Percentiles rank a stretch among this genome's conserved stretches.
Evolutionary conservation across 1,139 yeast genomes (phyloP).

Genomic region (Yamadazyma triangularis): DNA sequence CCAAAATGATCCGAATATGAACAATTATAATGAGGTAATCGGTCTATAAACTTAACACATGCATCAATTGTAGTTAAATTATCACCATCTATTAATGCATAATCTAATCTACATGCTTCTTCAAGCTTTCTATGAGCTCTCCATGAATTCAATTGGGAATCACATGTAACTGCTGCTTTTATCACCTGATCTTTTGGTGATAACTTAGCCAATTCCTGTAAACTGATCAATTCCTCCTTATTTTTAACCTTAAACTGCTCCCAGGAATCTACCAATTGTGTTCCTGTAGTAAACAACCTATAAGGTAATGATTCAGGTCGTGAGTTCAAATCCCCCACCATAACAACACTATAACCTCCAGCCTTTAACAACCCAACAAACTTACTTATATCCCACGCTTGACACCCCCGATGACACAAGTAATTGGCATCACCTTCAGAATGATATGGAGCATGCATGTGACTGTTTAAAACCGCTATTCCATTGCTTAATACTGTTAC

Average conservation of each 20-base stretch:
- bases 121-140: slow-evolving; percentile 53
- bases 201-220: slow-evolving; percentile 45
- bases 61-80: slow-evolving; percentile 54
- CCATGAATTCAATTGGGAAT: slow-evolving; percentile 85
- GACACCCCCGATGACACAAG: slow-evolving; percentile 85
- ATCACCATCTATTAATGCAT: slow-evolving; percentile 68
- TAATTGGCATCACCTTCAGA: slow-evolving; percentile 82
- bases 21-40: slow-evolving; percentile 52
- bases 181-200: slow-evolving; percentile 64
- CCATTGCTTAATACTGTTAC: slow-evolving; percentile 63
- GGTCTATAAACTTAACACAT: slow-evolving; percentile 68
- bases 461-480: slow-evolving; percentile 81
- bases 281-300: slow-evolving; percentile 64
- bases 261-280: slow-evolving; percentile 82
- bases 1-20: slow-evolving; percentile 95
- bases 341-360: slow-evolving; percentile 80
- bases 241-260: slow-evolving; percentile 50
- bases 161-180: slow-evolving; percentile 84
- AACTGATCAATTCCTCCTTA: slow-evolving; percentile 12
- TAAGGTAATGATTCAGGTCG: slow-evolving; percentile 84
- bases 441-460: slow-evolving; percentile 97
- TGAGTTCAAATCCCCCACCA: slow-evolving; percentile 91
- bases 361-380: slow-evolving; percentile 56
- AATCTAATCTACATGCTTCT: slow-evolving; percentile 89
- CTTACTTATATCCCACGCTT: slow-evolving; percentile 91